Conservation (phyloP, 805 yeast species). For the Candida maltosa region DNA sequence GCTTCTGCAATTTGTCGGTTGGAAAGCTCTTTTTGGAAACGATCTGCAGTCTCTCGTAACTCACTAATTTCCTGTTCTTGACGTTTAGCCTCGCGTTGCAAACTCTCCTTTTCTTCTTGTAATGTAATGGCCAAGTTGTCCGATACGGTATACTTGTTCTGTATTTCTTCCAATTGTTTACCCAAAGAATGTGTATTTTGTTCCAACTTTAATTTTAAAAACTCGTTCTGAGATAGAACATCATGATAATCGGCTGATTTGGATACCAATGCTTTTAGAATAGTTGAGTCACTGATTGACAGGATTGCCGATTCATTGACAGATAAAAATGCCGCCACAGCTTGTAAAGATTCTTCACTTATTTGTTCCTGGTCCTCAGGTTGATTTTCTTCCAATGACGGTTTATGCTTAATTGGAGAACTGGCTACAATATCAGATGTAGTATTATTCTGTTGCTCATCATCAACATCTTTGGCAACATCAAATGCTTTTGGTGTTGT, state of each 20-base stretch:
- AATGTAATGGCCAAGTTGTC: conserved; percentile 21
- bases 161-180: conserved; percentile 17
- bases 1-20: conserved; percentile 12
- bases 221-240: conserved; percentile 26
- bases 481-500: conserved; percentile 38
- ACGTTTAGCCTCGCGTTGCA: conserved; percentile 8
- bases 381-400: conserved; percentile 1
- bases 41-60: conserved; percentile 11
- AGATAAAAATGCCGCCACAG: conserved; percentile 25
- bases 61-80: conserved; percentile 12
- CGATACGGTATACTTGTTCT: conserved; percentile 16
- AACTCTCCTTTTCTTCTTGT: conserved; percentile 13
- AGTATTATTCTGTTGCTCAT: background rate
- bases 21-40: no score
- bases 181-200: conserved; percentile 10
- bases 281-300: conserved; percentile 7
- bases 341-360: conserved; percentile 14
- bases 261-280: conserved; percentile 18
- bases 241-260: conserved; percentile 28
- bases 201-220: conserved; percentile 33
- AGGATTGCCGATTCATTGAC: conserved; percentile 16
- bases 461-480: conserved; percentile 34
- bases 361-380: conserved; percentile 11
- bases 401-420: conserved; percentile 12
- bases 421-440: conserved; percentile 7